These are phyloP conservation scores for Pyricularia sp. DNA, from an alignment of 2,329 filamentous ascomycete species.

Conservation along the genomic window DNA sequence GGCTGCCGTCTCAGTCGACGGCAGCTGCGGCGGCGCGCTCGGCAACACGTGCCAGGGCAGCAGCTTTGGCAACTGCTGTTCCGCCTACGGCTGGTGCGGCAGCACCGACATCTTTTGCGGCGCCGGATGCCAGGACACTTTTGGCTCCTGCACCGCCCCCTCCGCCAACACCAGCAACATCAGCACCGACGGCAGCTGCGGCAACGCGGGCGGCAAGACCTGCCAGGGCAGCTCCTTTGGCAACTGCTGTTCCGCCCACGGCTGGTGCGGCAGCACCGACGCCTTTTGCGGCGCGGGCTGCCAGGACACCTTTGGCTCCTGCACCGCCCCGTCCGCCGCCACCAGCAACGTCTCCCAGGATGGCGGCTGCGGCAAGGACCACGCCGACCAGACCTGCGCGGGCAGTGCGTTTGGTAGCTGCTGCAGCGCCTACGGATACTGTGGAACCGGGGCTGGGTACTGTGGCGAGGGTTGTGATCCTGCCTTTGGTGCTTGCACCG, in stretches of 20 bases:
- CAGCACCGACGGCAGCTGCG: background rate
- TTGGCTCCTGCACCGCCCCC: background rate
- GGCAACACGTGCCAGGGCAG: background rate
- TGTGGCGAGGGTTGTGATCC: background rate
- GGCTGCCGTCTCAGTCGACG: background rate
- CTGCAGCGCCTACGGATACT: background rate
- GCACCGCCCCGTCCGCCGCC: background rate
- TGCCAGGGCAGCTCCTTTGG: background rate
- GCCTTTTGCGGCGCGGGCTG: slow-evolving; percentile 9
- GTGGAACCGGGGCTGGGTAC: background rate
- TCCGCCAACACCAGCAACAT: background rate
- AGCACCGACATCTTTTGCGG: slow-evolving; percentile 8
- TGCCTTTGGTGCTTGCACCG: background rate
- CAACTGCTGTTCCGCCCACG: background rate
- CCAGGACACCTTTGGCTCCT: slow-evolving; percentile 6
- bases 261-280: slow-evolving; percentile 2
- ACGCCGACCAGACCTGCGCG: background rate
- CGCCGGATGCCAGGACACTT: slow-evolving; percentile 7
- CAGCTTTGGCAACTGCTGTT: background rate
- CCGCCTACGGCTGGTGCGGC: slow-evolving; percentile 1
- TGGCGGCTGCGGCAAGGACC: background rate
- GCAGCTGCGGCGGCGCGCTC: background rate
- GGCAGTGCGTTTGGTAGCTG: background rate
- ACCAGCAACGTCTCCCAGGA: background rate
- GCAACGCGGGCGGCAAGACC: background rate